Conservation (phyloP, 441 rosid species). For the Erodium trifolium region DNA sequence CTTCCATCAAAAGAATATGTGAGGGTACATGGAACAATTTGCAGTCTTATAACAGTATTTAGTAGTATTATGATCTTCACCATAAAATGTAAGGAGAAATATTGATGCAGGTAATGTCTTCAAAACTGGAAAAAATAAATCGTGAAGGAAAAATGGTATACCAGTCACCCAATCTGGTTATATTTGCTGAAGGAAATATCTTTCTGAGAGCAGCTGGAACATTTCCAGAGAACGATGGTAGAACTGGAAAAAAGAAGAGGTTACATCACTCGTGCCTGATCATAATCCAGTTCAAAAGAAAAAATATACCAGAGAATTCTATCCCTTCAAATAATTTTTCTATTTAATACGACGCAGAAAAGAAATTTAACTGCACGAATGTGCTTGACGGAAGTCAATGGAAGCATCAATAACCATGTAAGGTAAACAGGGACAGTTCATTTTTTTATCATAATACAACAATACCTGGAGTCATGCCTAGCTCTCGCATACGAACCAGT, state of each 20-base stretch:
- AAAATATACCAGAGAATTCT: not conserved
- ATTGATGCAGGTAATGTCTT: not conserved
- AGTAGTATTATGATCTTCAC: not conserved
- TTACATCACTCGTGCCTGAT: not conserved
- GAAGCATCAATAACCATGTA: conserved; percentile 8
- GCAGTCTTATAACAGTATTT: not conserved
- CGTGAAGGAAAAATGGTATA: conserved; percentile 25
- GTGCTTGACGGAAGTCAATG: not conserved
- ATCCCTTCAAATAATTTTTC: not conserved
- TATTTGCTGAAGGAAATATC: conserved; percentile 71
- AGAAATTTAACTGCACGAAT: not conserved
- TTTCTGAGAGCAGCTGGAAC: conserved; percentile 84
- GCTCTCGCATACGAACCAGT: conserved; percentile 71
- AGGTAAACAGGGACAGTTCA: not conserved
- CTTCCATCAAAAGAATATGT: not conserved
- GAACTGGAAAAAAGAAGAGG: conserved; percentile 44
- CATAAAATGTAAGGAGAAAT: conserved; percentile 1
- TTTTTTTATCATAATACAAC: not conserved
- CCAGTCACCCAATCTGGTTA: conserved; percentile 89
- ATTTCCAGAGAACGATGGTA: conserved; percentile 95
- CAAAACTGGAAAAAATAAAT: not conserved
- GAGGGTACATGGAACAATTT: not conserved
- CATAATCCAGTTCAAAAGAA: conserved; percentile 7
- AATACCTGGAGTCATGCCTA: conserved; percentile 97
- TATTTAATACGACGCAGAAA: not conserved